Conservation (phyloP, 2,329 filamentous ascomycete genomes). For the Dothidotthia symphoricarpi region DNA sequence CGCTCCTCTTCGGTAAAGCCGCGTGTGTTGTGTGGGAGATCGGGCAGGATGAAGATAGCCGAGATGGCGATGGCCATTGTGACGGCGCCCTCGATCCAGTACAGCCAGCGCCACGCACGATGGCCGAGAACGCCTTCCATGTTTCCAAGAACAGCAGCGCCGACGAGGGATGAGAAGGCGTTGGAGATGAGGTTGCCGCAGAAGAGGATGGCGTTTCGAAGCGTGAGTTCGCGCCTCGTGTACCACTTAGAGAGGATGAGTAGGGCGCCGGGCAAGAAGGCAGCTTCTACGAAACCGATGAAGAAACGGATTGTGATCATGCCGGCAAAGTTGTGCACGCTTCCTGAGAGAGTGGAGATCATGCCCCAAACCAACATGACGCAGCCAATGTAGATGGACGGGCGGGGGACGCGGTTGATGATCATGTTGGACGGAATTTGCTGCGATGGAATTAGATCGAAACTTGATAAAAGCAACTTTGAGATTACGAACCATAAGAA, state of each 20-base stretch:
- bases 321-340: constrained; percentile 34
- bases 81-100: constrained; percentile 42
- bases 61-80: constrained; percentile 36
- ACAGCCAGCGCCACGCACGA: constrained; percentile 43
- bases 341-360: constrained; percentile 40
- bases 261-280: constrained; percentile 62
- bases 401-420: constrained; percentile 39
- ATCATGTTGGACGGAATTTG: constrained; percentile 48
- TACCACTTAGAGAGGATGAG: constrained; percentile 67
- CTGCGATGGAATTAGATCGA: background rate
- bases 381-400: constrained; percentile 36
- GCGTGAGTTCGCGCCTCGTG: constrained; percentile 53
- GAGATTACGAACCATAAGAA: constrained; percentile 15
- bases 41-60: constrained; percentile 34
- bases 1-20: constrained; percentile 52
- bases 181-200: constrained; percentile 46
- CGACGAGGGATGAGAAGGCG: constrained; percentile 47
- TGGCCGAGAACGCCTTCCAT: constrained; percentile 39
- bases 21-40: constrained; percentile 42
- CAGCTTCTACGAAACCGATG: constrained; percentile 42
- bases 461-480: too few relatives aligned
- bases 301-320: constrained; percentile 42
- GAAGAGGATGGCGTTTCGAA: constrained; percentile 43
- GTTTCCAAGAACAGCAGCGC: constrained; percentile 43
- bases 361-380: constrained; percentile 45